A percentile compares a stretch with the other conserved stretches of the same genome.
Conservation (phyloP, 1,284 basidiomycete genomes). For the Ceratobasidium papillatum region DNA sequence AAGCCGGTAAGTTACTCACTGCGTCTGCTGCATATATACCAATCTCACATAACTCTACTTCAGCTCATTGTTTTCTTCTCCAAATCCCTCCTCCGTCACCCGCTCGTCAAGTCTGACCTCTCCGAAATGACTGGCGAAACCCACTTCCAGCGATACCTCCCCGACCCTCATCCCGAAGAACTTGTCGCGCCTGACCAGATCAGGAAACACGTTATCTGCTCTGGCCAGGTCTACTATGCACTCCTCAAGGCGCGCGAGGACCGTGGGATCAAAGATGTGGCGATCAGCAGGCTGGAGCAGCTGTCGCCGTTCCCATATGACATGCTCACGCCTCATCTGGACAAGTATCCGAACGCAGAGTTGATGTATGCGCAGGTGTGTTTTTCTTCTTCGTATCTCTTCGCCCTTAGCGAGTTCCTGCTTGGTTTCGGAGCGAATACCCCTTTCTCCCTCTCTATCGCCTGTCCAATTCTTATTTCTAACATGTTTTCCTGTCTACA, state of each 20-base stretch:
- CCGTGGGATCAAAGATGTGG: conserved; percentile 89
- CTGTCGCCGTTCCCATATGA: conserved; percentile 97
- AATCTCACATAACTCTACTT: conserved; percentile 19
- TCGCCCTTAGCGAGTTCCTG: no score
- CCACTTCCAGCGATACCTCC: conserved; percentile 92
- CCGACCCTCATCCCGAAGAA: conserved; percentile 77
- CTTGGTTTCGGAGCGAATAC: no score
- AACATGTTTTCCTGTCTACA: conserved; percentile 46
- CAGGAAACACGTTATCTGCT: conserved; percentile 90
- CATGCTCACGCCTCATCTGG: conserved; percentile 84
- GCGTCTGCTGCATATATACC: conserved; percentile 11
- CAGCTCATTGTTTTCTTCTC: conserved; percentile 95
- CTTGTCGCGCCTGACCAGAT: conserved; percentile 87
- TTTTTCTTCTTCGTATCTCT: neutral
- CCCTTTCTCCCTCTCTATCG: no score
- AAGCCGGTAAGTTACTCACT: conserved; percentile 74
- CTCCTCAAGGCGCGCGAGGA: conserved; percentile 90
- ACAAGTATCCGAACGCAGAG: conserved; percentile 95
- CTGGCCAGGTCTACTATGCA: conserved; percentile 93
- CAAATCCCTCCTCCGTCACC: conserved; percentile 93
- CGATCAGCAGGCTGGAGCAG: conserved; percentile 94
- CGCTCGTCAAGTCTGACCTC: conserved; percentile 85
- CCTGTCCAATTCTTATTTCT: neutral
- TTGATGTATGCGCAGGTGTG: conserved; percentile 85
- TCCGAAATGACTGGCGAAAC: conserved; percentile 91